Evolutionary conservation across 1,284 basidiomycete genomes (phyloP).

Genomic region (Tetrapyrgos nigripes): DNA sequence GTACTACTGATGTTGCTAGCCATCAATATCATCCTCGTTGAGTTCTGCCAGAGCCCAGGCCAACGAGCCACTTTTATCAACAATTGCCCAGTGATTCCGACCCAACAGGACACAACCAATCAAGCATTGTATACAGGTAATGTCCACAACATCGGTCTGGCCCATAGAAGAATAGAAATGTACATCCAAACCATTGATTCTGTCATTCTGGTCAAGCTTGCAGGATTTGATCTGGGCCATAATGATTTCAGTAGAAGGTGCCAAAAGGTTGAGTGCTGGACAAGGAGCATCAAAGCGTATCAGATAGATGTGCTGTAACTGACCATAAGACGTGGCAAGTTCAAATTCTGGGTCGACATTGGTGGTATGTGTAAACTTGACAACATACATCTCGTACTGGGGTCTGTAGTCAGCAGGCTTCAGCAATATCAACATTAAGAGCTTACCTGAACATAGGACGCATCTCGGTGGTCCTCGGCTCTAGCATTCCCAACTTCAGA

Average conservation of each 20-base stretch:
- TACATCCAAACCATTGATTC: slow-evolving; percentile 8
- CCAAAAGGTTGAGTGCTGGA: slow-evolving; percentile 2
- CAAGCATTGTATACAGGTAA: slow-evolving; percentile 27
- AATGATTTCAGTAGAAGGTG: slow-evolving; percentile 6
- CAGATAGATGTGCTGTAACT: slow-evolving; percentile 25
- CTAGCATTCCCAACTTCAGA: background rate
- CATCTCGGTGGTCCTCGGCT: slow-evolving; percentile 22
- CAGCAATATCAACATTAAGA: background rate
- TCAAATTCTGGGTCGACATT: slow-evolving; percentile 8
- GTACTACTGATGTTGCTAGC: too few relatives aligned
- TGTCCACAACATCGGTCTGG: slow-evolving; percentile 22
- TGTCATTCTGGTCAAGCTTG: slow-evolving; percentile 14
- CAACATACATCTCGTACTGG: slow-evolving; percentile 27
- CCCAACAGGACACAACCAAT: slow-evolving; percentile 30
- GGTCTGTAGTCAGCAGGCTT: background rate
- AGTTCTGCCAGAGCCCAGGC: too few relatives aligned
- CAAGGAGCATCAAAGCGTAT: slow-evolving; percentile 11
- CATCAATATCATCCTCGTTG: too few relatives aligned
- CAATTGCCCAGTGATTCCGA: too few relatives aligned
- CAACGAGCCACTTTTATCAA: too few relatives aligned
- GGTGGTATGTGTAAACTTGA: slow-evolving; percentile 16
- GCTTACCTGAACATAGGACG: slow-evolving; percentile 28
- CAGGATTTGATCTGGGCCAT: too few relatives aligned
- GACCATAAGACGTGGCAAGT: slow-evolving; percentile 23
- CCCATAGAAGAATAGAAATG: slow-evolving; percentile 16